Percentiles rank a stretch among this genome's conserved stretches.
Conservation (phyloP, 768 basidiomycete species). For the Lactifluus echinatus region DNA sequence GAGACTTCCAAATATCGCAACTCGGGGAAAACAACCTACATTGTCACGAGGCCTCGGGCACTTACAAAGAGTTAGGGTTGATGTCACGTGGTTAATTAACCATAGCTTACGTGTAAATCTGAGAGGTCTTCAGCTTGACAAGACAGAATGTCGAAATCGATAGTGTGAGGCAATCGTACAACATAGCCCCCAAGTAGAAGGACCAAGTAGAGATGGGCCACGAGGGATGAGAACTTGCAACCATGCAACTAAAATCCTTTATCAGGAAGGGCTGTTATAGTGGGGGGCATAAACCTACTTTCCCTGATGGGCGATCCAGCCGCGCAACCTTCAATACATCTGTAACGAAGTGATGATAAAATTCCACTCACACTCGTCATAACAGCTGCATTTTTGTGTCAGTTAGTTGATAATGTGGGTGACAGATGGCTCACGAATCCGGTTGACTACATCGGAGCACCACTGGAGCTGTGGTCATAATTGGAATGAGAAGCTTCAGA, state of each 20-base stretch:
- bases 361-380: neutral
- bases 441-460: slow-evolving; percentile 42
- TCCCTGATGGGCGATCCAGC: slow-evolving; percentile 25
- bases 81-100: too few species aligned
- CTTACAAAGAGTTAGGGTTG: too few species aligned
- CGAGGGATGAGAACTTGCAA: slow-evolving; percentile 23
- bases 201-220: slow-evolving; percentile 39
- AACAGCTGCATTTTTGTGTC: slow-evolving; percentile 12
- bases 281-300: slow-evolving; percentile 24
- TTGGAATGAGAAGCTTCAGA: neutral
- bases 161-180: slow-evolving; percentile 47
- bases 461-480: slow-evolving; percentile 42
- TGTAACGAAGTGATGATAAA: neutral
- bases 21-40: slow-evolving; percentile 21
- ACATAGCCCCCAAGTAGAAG: slow-evolving; percentile 49
- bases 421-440: slow-evolving; percentile 35
- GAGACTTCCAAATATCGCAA: neutral
- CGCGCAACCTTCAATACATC: neutral
- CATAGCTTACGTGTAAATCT: slow-evolving; percentile 26
- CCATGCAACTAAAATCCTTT: slow-evolving; percentile 41
- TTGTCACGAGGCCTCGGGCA: slow-evolving; percentile 21
- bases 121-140: slow-evolving; percentile 34
- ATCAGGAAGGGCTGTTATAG: neutral
- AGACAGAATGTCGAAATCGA: slow-evolving; percentile 44
- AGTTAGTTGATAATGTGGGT: neutral